These are phyloP conservation scores for Nemania serpens DNA, from an alignment of 2,329 filamentous ascomycete genomes.

Conservation along the genomic window DNA sequence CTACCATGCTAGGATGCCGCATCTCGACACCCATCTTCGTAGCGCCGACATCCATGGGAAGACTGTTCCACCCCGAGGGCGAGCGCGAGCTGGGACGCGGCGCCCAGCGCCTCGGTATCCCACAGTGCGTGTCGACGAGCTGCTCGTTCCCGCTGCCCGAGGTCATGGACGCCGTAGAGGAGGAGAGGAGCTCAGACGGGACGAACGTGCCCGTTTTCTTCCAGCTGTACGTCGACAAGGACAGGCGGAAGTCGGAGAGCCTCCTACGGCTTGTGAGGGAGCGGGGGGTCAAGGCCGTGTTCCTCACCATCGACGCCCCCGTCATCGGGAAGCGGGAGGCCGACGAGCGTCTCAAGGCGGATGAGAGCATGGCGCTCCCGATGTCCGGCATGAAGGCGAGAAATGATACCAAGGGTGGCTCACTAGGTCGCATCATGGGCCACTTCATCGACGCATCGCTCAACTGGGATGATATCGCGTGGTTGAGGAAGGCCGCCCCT, in stretches of 20 bases:
- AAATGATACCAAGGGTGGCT: conserved; percentile 59
- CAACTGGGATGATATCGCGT: conserved; percentile 67
- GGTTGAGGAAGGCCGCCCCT: conserved; percentile 62
- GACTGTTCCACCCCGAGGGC: conserved; percentile 66
- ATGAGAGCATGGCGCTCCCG: conserved; percentile 52
- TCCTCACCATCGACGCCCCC: conserved; percentile 64
- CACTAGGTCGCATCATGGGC: conserved; percentile 60
- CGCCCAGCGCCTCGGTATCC: conserved; percentile 55
- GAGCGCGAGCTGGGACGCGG: conserved; percentile 62
- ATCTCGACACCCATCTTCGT: conserved; percentile 65
- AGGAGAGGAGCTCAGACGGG: conserved; percentile 28
- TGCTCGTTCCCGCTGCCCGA: conserved; percentile 63
- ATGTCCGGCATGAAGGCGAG: conserved; percentile 55
- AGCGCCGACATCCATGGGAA: conserved; percentile 67
- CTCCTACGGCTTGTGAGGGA: conserved; percentile 53
- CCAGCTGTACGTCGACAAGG: conserved; percentile 66
- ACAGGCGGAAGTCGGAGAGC: conserved; percentile 55
- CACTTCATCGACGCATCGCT: conserved; percentile 61
- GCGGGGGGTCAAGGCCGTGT: conserved; percentile 56
- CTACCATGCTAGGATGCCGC: conserved; percentile 59
- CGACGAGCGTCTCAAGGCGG: conserved; percentile 52
- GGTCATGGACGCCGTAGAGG: conserved; percentile 48
- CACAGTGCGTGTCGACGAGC: conserved; percentile 66
- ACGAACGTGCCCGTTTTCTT: conserved; percentile 48
- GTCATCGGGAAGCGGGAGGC: conserved; percentile 60